These are phyloP conservation scores for Aspergillus sp. DNA, from an alignment of 2,329 filamentous ascomycete genomes.

Conservation along the genomic window DNA sequence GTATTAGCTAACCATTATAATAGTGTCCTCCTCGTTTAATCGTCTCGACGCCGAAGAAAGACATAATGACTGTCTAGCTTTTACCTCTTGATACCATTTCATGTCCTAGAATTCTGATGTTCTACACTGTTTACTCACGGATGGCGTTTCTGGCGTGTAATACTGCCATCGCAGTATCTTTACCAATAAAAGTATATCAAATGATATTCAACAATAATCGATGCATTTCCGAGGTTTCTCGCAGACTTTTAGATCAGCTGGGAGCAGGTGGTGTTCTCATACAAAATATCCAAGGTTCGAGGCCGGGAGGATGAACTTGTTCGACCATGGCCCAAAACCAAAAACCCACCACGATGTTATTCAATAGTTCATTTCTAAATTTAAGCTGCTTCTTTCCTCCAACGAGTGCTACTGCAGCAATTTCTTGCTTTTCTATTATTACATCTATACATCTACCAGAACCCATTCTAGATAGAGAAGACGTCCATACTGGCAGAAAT, in stretches of 20 bases:
- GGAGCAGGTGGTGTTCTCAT: no score
- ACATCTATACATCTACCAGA: no score
- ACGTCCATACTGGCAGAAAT: no score
- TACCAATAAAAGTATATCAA: conserved; percentile 11
- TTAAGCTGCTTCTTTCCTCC: no score
- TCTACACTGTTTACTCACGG: conserved; percentile 9
- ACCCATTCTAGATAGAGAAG: no score
- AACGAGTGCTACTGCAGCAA: no score
- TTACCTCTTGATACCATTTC: conserved; percentile 16
- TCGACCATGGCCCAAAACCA: no score
- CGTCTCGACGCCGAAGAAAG: not conserved
- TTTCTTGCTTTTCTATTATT: no score
- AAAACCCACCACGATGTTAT: no score
- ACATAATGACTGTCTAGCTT: not conserved
- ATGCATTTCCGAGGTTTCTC: not conserved
- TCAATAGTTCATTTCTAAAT: no score
- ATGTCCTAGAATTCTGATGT: conserved; percentile 11
- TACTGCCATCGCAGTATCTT: conserved; percentile 4
- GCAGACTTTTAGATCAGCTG: not conserved
- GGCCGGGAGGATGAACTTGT: no score
- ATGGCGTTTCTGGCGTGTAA: conserved; percentile 17
- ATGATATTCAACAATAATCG: not conserved
- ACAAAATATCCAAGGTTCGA: no score
- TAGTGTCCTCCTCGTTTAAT: conserved; percentile 21
- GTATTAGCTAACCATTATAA: not conserved